Conservation (phyloP, 805 yeast genomes). For the Metschnikowia chrysomelidarum region DNA sequence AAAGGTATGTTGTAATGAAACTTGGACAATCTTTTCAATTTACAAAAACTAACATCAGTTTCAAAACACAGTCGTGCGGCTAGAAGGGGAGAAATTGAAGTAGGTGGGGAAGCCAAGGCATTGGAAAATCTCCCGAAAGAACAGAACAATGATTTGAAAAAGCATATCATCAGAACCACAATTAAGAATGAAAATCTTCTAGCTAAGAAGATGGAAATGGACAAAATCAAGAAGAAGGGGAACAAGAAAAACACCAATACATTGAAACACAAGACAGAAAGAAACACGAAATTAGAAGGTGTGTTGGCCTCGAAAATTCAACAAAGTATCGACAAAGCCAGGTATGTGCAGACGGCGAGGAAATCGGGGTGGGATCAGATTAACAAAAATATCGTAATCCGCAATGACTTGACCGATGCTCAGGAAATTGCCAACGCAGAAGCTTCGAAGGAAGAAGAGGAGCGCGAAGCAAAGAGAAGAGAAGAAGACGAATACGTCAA, state of each 20-base stretch:
- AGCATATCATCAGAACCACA: slow-evolving; percentile 64
- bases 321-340: slow-evolving; percentile 63
- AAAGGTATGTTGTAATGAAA: slow-evolving; percentile 30
- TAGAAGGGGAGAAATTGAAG: slow-evolving; percentile 55
- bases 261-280: slow-evolving; percentile 40
- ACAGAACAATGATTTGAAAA: slow-evolving; percentile 56
- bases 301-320: slow-evolving; percentile 59
- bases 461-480: slow-evolving; percentile 28
- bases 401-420: slow-evolving; percentile 10
- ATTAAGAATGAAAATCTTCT: slow-evolving; percentile 64
- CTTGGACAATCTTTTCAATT: neutral
- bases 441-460: slow-evolving; percentile 9
- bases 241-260: slow-evolving; percentile 32
- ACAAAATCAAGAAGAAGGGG: slow-evolving; percentile 28
- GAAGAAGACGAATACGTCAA: slow-evolving; percentile 39
- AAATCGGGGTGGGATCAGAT: slow-evolving; percentile 74
- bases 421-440: slow-evolving; percentile 7
- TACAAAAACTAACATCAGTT: slow-evolving; percentile 32
- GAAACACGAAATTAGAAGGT: slow-evolving; percentile 52
- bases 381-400: slow-evolving; percentile 46
- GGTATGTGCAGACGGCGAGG: slow-evolving; percentile 57
- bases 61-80: slow-evolving; percentile 78
- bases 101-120: slow-evolving; percentile 46
- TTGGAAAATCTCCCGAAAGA: slow-evolving; percentile 55
- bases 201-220: slow-evolving; percentile 51